Evolutionary conservation across 345 rosid genomes (phyloP).

Genomic region (Brassica incana): DNA sequence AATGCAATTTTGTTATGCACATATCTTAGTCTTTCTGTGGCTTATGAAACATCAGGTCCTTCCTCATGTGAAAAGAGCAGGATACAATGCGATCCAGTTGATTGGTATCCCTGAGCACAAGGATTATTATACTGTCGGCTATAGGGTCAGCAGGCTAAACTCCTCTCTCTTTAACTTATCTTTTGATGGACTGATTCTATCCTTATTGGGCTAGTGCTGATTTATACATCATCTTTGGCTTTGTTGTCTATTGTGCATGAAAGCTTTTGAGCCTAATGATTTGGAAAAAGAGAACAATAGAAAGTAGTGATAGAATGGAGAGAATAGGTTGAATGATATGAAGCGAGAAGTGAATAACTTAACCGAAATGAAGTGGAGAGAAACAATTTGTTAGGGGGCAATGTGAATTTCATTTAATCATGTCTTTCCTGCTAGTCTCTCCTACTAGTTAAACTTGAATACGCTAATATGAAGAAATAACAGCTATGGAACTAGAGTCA

Average conservation of each 20-base stretch:
- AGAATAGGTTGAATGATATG: background rate
- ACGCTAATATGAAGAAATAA: background rate
- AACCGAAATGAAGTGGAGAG: background rate
- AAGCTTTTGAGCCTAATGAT: constrained; percentile 11
- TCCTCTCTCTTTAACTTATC: background rate
- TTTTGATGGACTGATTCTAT: background rate
- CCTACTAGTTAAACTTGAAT: background rate
- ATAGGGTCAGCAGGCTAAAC: constrained; percentile 62
- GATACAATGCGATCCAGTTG: constrained; percentile 91
- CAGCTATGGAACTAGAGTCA: constrained; percentile 8
- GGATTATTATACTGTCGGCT: constrained; percentile 90
- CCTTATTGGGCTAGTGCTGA: constrained; percentile 1
- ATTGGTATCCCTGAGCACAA: constrained; percentile 93
- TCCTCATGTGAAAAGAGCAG: constrained; percentile 85
- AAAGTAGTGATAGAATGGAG: constrained; percentile 3
- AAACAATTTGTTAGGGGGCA: background rate
- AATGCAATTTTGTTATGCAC: background rate
- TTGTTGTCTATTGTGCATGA: constrained; percentile 13
- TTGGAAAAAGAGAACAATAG: background rate
- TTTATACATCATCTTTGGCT: constrained; percentile 10
- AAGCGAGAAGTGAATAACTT: background rate
- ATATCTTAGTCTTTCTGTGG: constrained; percentile 17
- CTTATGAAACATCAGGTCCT: constrained; percentile 61
- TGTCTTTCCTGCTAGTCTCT: background rate
- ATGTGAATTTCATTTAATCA: constrained; percentile 5